Percentiles rank a stretch among this genome's conserved stretches.
These are phyloP conservation scores for Tolypocladium nubicola DNA, from an alignment of 2,329 filamentous ascomycete species.

Conservation along the genomic window DNA sequence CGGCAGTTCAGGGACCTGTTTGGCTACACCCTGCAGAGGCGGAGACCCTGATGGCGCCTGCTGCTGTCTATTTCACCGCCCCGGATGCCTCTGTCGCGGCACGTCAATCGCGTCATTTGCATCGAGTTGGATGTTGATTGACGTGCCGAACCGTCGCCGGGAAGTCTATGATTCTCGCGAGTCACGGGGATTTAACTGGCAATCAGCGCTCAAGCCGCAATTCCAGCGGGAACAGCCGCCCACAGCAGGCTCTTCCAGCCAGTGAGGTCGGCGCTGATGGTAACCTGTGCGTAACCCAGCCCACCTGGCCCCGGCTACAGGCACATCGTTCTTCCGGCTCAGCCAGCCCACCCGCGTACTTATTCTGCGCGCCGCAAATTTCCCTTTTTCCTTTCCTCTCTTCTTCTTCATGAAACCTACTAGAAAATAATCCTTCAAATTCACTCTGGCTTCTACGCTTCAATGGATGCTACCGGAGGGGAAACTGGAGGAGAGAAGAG, in stretches of 20 bases:
- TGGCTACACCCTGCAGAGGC: neutral
- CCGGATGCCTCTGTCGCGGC: neutral
- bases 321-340: slow-evolving; percentile 17
- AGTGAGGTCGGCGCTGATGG: neutral
- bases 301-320: neutral
- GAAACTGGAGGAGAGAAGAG: slow-evolving; percentile 61
- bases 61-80: neutral
- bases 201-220: neutral
- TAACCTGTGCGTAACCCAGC: neutral
- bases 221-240: neutral
- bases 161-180: neutral
- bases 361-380: neutral
- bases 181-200: neutral
- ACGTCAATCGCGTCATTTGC: neutral
- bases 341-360: neutral
- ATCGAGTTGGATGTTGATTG: neutral
- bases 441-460: slow-evolving; percentile 54
- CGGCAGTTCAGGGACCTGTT: neutral
- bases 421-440: slow-evolving; percentile 48
- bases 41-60: neutral
- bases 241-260: neutral
- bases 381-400: slow-evolving; percentile 9
- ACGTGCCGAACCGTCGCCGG: neutral
- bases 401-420: slow-evolving; percentile 27
- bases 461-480: slow-evolving; percentile 50